Evolutionary conservation across 2,329 filamentous ascomycete species (phyloP), one percentile per base, ranked within the genome.

Genomic region (Penicillium sp.): DNA sequence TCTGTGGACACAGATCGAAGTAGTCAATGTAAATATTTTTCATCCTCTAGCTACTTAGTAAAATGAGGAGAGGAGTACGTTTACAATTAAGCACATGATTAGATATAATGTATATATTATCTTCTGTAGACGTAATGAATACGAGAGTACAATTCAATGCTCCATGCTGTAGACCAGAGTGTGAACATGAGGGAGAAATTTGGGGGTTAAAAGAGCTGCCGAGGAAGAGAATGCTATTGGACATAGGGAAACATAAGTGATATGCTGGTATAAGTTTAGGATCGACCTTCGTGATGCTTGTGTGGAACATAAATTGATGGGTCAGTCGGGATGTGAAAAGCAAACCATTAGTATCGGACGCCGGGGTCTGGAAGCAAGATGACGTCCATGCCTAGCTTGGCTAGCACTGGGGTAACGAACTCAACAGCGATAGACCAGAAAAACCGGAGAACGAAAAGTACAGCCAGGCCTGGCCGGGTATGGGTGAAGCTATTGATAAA

Each of bases 381-480:
- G 26, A 13, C 26, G 10, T 42, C 24, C 39, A 29, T 42, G 17
- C 39, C 39, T 29, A 42, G 10, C 23, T 42, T 42, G 23, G 7
- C 7, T 5, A 42, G 24, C 4, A 42, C n/a, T 20, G 39, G 39
- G 21, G 17, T 20, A 42, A 42, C 20, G 15, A 42, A 12, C 17
- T 42, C 39, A 20, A 42, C 9, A 15, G 24, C 4, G 15, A 42
- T 13, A 10, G 39, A 42, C 39, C 24, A 42, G 39, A 42, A 26
- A 13, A 42, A 12, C 3, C 26, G 39, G 12, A 42, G 26, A 12
- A 42, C 9, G 26, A 42, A 18, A 18, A 42, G 39, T 20, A n/a
- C 23, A 10, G 39, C 45, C n/a, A 41, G 26, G 7, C 58, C 56
- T 12, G 42, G 15, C 15, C 42, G 51, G 3, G 54, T 56, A 21